Percentiles rank a stretch among this genome's conserved stretches.
These are phyloP conservation scores for Cutaneotrichosporon sp. DNA, from an alignment of 1,284 basidiomycete species.

Conservation along the genomic window DNA sequence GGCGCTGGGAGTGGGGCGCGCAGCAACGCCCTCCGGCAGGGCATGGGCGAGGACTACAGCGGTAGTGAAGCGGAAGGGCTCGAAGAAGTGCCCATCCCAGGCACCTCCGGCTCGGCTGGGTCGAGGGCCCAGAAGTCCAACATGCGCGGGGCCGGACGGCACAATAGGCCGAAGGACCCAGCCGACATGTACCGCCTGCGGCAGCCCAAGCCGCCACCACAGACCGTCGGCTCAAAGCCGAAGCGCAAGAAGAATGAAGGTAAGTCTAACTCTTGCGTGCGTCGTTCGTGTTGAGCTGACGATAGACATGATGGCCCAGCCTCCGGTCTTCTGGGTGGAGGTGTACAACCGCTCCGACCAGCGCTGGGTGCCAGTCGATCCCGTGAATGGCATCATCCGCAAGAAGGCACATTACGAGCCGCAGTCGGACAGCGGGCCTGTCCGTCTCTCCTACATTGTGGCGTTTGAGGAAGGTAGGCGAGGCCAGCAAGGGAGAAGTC, in stretches of 20 bases:
- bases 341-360: constrained; percentile 91
- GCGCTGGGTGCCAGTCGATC: constrained; percentile 92
- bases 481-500: no score
- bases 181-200: constrained; percentile 46
- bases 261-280: constrained; percentile 20
- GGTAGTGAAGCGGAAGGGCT: constrained; percentile 38
- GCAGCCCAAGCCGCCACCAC: constrained; percentile 30
- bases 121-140: neutral
- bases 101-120: neutral
- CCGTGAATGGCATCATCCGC: constrained; percentile 75
- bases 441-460: constrained; percentile 90
- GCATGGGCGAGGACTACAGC: constrained; percentile 21
- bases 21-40: constrained; percentile 8
- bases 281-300: neutral
- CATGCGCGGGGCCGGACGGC: constrained; percentile 7
- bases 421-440: constrained; percentile 60
- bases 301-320: constrained; percentile 53
- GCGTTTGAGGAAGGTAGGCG: constrained; percentile 83
- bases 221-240: constrained; percentile 31
- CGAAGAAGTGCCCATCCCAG: constrained; percentile 28
- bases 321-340: constrained; percentile 97
- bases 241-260: constrained; percentile 41
- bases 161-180: constrained; percentile 28
- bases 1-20: constrained; percentile 39
- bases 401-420: constrained; percentile 86